Conservation (phyloP, 2,329 filamentous ascomycete species). For the Diaporthe sp. region DNA sequence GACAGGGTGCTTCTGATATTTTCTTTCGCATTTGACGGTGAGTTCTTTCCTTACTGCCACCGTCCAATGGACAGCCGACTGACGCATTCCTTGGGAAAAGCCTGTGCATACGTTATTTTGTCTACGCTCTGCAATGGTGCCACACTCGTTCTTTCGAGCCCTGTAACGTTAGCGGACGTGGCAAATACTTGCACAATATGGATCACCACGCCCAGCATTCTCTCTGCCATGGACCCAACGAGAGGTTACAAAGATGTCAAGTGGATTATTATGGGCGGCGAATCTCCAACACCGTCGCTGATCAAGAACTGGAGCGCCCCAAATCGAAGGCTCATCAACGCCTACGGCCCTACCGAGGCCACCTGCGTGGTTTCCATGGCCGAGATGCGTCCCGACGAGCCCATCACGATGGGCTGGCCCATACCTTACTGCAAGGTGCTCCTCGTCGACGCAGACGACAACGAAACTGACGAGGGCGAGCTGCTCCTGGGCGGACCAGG, state of each 20-base stretch:
- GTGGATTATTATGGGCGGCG: conserved; percentile 2
- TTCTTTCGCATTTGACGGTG: conserved; percentile 4
- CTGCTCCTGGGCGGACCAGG: neutral
- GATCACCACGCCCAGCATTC: conserved; percentile 14
- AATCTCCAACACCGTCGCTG: neutral
- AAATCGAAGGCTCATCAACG: neutral
- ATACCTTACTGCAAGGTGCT: neutral
- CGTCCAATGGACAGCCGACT: too few relatives aligned
- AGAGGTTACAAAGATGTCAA: neutral
- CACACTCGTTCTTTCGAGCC: conserved; percentile 1
- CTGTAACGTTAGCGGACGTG: neutral
- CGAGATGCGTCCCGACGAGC: neutral
- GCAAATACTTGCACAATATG: conserved; percentile 4
- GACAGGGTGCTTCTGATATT: conserved; percentile 10
- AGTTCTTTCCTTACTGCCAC: neutral
- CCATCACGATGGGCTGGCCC: conserved; percentile 1
- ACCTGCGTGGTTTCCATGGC: conserved; percentile 22
- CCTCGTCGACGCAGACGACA: conserved; percentile 10
- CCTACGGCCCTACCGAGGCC: conserved; percentile 3
- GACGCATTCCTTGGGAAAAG: neutral
- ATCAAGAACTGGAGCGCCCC: conserved; percentile 2
- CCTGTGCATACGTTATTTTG: conserved; percentile 8
- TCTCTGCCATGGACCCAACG: neutral
- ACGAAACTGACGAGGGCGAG: conserved; percentile 1
- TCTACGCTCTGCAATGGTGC: conserved; percentile 9